Base-by-base conservation (phyloP, 352 stramenopile species). In the Albugo candida region DNA sequence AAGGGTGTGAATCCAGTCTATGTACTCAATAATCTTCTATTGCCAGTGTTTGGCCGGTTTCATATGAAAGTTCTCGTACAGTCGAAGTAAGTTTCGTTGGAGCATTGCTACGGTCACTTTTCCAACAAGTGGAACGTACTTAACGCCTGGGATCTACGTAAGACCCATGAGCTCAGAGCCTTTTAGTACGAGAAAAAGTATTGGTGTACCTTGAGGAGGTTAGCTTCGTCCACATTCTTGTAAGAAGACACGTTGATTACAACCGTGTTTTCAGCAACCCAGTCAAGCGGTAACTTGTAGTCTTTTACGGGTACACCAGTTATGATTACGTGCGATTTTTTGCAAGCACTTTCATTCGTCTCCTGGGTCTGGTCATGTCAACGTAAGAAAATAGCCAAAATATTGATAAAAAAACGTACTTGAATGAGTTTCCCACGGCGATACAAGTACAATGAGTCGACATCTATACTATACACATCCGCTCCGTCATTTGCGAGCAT, bases 91-190 rank as follows among this genome's bases (percentile, higher is more conserved):
- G 70, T 97, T 97, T 51, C 91, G 76, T 65, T 98, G 83, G 19
- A 98, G 67, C 69, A 96, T 95, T 31, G 92, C 88, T 31, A 98
- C 92, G 4, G 94, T 98, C 36, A 98, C 92, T 60, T 97, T 96
- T 45, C 94, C 94, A 20, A 98, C 92, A 24, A 97, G 78, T 21
- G 91, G 84, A 48, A 98, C 83, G 69, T 97, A 97, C 50, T 81
- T 80, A 31, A 97, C 83, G 42, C 88, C 91, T 12, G 75, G 67
- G 47, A 96, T 85, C 53, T 93, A 51, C 45, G 40, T 10, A 41
- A 11, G 14, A 3, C 1, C 14, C 13, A 16, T 49, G 12, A 10
- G 21, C 21, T 24, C 20, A 17, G 40, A 20, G 19, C 14, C 19
- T 14, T 12, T 49, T 5, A 13, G 13, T 5, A 13, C 34, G 44